Conservation (phyloP, 108 stramenopile genomes). For the Cyclostephanos tholiformis region DNA sequence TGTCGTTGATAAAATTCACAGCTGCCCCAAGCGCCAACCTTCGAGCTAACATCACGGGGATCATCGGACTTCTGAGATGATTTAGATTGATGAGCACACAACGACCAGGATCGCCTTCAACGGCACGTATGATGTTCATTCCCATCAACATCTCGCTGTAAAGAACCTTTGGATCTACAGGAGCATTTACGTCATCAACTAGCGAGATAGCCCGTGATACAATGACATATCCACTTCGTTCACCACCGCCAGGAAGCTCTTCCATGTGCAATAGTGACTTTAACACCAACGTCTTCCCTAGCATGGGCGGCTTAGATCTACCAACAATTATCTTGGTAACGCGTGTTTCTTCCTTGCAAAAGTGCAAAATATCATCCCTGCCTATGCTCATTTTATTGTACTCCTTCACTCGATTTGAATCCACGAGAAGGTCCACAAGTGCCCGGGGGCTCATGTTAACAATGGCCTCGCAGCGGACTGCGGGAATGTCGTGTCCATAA, state of each 20-base stretch:
- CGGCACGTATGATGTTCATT: slow-evolving; percentile 64
- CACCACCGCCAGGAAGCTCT: slow-evolving; percentile 43
- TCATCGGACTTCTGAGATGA: slow-evolving; percentile 76
- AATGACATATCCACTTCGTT: slow-evolving; percentile 66
- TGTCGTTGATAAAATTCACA: slow-evolving; percentile 67
- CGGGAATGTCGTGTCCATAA: slow-evolving; percentile 78
- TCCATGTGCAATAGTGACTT: slow-evolving; percentile 70
- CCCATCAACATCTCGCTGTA: slow-evolving; percentile 77
- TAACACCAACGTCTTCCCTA: slow-evolving; percentile 65
- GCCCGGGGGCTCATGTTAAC: slow-evolving; percentile 62
- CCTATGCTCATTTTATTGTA: slow-evolving; percentile 89
- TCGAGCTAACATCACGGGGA: slow-evolving; percentile 76
- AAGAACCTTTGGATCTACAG: slow-evolving; percentile 48
- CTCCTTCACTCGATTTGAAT: slow-evolving; percentile 76
- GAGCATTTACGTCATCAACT: slow-evolving; percentile 26
- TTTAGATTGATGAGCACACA: slow-evolving; percentile 78
- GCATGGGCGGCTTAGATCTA: slow-evolving; percentile 67
- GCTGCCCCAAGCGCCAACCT: slow-evolving; percentile 67
- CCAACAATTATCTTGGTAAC: slow-evolving; percentile 69
- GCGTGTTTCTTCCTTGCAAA: slow-evolving; percentile 55
- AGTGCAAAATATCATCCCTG: slow-evolving; percentile 60
- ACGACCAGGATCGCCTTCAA: slow-evolving; percentile 56
- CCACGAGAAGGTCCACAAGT: slow-evolving; percentile 66
- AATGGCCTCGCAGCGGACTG: slow-evolving; percentile 70
- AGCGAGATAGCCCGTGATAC: slow-evolving; percentile 68